phyloP scores from a whole-genome alignment of 2,329 filamentous ascomycete genomes.

The Calonectria pseudoturangicola region DNA sequence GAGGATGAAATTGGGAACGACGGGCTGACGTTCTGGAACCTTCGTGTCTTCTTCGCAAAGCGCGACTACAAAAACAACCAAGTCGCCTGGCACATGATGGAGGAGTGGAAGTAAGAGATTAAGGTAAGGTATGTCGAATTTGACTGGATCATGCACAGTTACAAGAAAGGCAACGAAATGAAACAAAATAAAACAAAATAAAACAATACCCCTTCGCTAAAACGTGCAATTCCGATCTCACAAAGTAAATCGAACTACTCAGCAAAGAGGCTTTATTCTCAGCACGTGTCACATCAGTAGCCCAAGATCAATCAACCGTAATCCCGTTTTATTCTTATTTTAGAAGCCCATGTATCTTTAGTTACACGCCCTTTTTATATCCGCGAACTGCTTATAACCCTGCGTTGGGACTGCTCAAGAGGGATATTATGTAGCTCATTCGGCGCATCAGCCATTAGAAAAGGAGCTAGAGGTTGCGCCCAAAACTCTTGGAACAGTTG shows the following conservation, averaged over 20 bases:
- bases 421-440: background rate
- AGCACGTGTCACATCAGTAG: background rate
- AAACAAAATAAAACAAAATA: too few species aligned
- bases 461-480: background rate
- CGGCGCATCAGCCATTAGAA: background rate
- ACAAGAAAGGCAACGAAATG: too few species aligned
- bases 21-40: slow-evolving; percentile 7
- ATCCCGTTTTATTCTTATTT: slow-evolving; percentile 4
- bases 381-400: background rate
- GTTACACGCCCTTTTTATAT: slow-evolving; percentile 14
- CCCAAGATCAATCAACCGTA: background rate
- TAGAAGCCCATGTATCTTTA: slow-evolving; percentile 14
- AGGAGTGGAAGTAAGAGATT: slow-evolving; percentile 40
- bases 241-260: too few species aligned
- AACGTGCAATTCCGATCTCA: too few species aligned
- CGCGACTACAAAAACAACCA: slow-evolving; percentile 22
- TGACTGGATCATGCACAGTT: background rate
- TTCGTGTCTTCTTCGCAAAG: slow-evolving; percentile 22
- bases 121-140: slow-evolving; percentile 28
- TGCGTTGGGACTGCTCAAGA: background rate
- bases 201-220: too few species aligned
- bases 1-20: slow-evolving; percentile 35
- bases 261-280: background rate
- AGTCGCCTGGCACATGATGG: slow-evolving; percentile 32
- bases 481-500: background rate